Evolutionary conservation across 768 basidiomycete genomes (phyloP).

Genomic region (Cantharellus anzutake): DNA sequence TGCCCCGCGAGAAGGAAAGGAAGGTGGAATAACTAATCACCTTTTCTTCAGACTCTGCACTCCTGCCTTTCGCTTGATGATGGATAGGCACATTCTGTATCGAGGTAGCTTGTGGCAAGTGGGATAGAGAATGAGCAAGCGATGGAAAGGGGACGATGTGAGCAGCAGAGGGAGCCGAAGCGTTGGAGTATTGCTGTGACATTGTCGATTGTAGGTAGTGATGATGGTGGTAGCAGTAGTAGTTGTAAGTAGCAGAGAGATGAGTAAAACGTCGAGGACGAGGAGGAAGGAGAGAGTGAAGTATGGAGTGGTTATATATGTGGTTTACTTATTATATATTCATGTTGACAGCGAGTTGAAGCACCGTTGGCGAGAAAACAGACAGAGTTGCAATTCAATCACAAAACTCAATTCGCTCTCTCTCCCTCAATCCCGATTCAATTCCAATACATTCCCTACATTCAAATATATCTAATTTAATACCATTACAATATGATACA

Average conservation of each 20-base stretch:
- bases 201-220: background rate
- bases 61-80: background rate
- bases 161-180: background rate
- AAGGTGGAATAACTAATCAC: background rate
- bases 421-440: too few relatives aligned
- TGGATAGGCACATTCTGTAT: background rate
- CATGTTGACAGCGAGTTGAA: background rate
- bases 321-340: background rate
- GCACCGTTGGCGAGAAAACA: background rate
- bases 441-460: too few relatives aligned
- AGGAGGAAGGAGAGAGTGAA: background rate
- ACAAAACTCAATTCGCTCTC: too few relatives aligned
- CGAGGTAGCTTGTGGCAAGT: background rate
- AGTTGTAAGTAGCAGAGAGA: too few relatives aligned
- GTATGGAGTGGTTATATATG: background rate
- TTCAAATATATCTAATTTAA: too few relatives aligned
- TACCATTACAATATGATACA: too few relatives aligned
- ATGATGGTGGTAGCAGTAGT: too few relatives aligned
- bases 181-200: background rate
- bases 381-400: background rate
- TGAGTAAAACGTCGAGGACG: background rate
- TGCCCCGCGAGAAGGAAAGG: too few relatives aligned
- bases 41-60: slow-evolving; percentile 1
- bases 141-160: background rate
- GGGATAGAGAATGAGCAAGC: background rate